Conservation (phyloP, 495 filamentous ascomycete genomes). For the Glutinoglossum americanum region DNA sequence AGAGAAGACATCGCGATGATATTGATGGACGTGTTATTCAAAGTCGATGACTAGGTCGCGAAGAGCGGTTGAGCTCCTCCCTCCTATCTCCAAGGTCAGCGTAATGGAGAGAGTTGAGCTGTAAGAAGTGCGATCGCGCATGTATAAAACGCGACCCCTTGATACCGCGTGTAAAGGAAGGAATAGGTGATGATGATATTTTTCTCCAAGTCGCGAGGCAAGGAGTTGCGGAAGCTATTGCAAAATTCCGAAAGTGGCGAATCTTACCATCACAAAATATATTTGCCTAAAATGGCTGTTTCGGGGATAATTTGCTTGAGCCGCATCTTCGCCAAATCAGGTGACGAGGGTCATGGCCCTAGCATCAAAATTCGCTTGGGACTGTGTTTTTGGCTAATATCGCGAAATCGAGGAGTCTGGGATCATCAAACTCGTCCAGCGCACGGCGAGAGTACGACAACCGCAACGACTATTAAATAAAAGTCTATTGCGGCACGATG, state of each 20-base stretch:
- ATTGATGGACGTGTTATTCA: neutral
- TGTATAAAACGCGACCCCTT: neutral
- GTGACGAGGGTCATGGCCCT: neutral
- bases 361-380: constrained; percentile 2
- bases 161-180: neutral
- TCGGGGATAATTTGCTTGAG: constrained; percentile 1
- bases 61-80: neutral
- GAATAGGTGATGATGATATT: neutral
- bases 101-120: neutral
- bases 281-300: neutral
- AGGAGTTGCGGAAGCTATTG: neutral
- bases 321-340: neutral
- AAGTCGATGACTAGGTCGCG: neutral
- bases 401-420: neutral
- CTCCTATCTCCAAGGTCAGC: neutral
- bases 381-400: neutral
- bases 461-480: constrained; percentile 31
- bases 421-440: neutral
- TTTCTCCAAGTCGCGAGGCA: constrained; percentile 6
- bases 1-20: constrained; percentile 47
- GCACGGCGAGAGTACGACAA: constrained; percentile 28
- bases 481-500: constrained; percentile 27
- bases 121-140: neutral
- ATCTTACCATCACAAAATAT: neutral
- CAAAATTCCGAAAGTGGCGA: neutral